These are phyloP conservation scores for Leucoagaricus sp. DNA, from an alignment of 1,284 basidiomycete genomes.

Conservation along the genomic window DNA sequence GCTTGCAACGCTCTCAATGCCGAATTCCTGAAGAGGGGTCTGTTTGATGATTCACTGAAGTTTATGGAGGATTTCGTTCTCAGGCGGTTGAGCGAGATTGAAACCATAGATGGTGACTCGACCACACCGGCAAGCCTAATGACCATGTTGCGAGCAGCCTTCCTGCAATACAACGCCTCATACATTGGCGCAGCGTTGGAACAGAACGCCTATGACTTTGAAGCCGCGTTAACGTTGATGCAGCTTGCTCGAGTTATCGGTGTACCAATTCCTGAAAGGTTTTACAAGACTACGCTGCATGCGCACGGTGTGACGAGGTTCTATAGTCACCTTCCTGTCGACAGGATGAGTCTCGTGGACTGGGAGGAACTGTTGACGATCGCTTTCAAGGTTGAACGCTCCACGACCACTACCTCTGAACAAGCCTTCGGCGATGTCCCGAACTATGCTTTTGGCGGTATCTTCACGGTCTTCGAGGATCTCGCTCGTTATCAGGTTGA, in stretches of 20 bases:
- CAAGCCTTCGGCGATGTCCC: constrained; percentile 20
- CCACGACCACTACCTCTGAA: constrained; percentile 11
- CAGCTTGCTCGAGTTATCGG: constrained; percentile 16
- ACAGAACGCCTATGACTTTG: not conserved
- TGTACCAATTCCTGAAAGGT: constrained; percentile 19
- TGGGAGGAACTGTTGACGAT: constrained; percentile 38
- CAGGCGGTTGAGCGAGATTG: not conserved
- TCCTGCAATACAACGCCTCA: not conserved
- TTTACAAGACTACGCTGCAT: constrained; percentile 33
- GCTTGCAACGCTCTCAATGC: not conserved
- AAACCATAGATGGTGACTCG: not conserved
- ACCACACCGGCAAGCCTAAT: not conserved
- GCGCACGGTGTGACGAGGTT: constrained; percentile 31
- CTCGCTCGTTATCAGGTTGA: constrained; percentile 17
- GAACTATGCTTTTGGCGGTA: constrained; percentile 33
- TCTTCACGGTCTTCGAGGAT: constrained; percentile 30
- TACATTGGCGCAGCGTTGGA: too few species aligned
- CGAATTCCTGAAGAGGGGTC: constrained; percentile 6
- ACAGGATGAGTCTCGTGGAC: constrained; percentile 27
- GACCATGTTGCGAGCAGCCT: not conserved
- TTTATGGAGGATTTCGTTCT: constrained; percentile 2
- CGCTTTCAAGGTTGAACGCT: constrained; percentile 30
- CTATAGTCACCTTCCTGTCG: constrained; percentile 21
- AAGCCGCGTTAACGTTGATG: constrained; percentile 16
- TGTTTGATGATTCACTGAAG: constrained; percentile 1